A percentile compares a stretch with the other conserved stretches of the same genome.
phyloP scores from a whole-genome alignment of 2,329 filamentous ascomycete genomes.

The Aspergillus ochraceoroseus region DNA sequence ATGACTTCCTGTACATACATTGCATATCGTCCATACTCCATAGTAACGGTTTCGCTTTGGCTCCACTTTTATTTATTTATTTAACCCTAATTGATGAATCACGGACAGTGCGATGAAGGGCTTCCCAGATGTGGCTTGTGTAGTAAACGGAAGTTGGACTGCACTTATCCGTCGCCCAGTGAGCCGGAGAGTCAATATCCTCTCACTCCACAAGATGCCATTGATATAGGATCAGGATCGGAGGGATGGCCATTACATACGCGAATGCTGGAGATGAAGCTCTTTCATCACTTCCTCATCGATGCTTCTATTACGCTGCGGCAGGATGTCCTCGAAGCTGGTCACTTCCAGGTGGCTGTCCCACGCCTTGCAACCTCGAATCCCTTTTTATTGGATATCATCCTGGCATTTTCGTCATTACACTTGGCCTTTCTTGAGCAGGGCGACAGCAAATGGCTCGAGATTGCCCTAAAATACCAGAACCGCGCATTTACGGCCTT shows the following conservation, averaged over 20 bases:
- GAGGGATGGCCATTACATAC: constrained; percentile 19
- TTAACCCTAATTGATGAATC: no score
- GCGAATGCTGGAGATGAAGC: constrained; percentile 34
- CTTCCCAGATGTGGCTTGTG: constrained; percentile 36
- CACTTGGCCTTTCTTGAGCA: constrained; percentile 41
- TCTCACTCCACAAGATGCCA: constrained; percentile 21
- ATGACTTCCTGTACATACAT: not conserved
- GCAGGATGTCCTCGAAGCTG: constrained; percentile 28
- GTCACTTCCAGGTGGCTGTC: constrained; percentile 34
- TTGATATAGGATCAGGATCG: constrained; percentile 7
- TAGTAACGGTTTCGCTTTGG: not conserved
- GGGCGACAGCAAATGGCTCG: constrained; percentile 32
- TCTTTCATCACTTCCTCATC: constrained; percentile 40
- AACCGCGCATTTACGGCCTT: constrained; percentile 34
- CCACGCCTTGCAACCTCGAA: constrained; percentile 40
- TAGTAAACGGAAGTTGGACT: constrained; percentile 35
- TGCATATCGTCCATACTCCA: not conserved
- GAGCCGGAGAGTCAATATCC: constrained; percentile 27
- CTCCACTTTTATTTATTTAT: constrained; percentile 3
- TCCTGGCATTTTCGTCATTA: constrained; percentile 44
- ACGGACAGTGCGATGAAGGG: constrained; percentile 38
- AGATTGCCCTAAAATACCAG: constrained; percentile 37
- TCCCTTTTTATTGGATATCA: constrained; percentile 43
- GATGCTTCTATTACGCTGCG: constrained; percentile 35
- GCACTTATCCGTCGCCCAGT: constrained; percentile 30